These are phyloP conservation scores for Bipolaris zeicola DNA, from an alignment of 2,329 filamentous ascomycete genomes.

Conservation along the genomic window DNA sequence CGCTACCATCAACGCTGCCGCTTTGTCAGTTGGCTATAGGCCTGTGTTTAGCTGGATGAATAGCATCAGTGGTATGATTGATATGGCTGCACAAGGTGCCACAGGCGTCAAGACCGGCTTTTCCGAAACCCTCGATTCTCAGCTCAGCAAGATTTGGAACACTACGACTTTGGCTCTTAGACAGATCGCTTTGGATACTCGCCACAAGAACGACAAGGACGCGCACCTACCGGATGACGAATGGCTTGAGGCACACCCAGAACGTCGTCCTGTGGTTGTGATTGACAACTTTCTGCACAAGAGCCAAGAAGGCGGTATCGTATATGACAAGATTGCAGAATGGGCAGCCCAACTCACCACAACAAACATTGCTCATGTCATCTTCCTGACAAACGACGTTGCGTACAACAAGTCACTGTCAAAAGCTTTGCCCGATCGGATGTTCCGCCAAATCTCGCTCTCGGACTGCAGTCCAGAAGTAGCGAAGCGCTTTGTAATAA, in stretches of 20 bases:
- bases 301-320: constrained; percentile 55
- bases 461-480: constrained; percentile 84
- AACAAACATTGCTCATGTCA: constrained; percentile 87
- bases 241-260: constrained; percentile 87
- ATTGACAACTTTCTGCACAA: constrained; percentile 93
- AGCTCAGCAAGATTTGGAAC: constrained; percentile 86
- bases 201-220: constrained; percentile 76
- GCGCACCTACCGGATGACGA: constrained; percentile 77
- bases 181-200: constrained; percentile 71
- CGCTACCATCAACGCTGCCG: constrained; percentile 80
- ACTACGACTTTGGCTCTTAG: constrained; percentile 81
- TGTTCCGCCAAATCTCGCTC: constrained; percentile 84
- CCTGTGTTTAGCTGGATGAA: constrained; percentile 98
- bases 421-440: constrained; percentile 85
- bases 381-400: constrained; percentile 90
- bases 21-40: constrained; percentile 82
- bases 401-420: constrained; percentile 86
- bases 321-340: constrained; percentile 68
- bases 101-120: constrained; percentile 95
- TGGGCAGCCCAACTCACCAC: constrained; percentile 86
- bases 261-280: constrained; percentile 79
- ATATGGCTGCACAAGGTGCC: constrained; percentile 90
- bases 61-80: constrained; percentile 87
- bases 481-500: constrained; percentile 88
- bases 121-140: constrained; percentile 87